Evolutionary conservation across 305 asterid species (phyloP), one percentile per base, ranked within the genome.

Genomic region (Stenogyne calaminthoides): DNA sequence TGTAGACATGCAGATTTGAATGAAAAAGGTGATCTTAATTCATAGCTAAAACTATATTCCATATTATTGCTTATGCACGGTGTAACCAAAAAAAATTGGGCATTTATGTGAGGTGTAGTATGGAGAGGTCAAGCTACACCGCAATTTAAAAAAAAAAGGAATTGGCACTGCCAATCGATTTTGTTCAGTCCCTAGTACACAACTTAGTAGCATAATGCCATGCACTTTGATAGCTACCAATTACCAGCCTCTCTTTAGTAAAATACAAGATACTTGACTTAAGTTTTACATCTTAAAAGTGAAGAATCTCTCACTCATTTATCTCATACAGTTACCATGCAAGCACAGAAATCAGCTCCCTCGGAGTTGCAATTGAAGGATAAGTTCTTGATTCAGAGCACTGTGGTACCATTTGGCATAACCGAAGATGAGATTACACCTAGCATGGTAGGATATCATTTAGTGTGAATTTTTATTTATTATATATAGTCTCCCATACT

Each of bases 311-410:
- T 83, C 72, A 71, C 77, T 55, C 47, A 36, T 68, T 47, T 47
- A 55, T 71, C 58, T 71, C 70, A 72, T 80, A 57, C 84, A 93
- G 98, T 93, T 74, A 89, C 89, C 61, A 93, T 91, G 96, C 97
- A 89, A 89, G 96, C 97, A 44, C 97, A 86, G 82, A 89, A 81
- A 78, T 69, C 88, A 0, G 81, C 80, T 80, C 88, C 93, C 37
- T 73, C 84, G 4, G 96, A 92, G 67, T 61, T 84, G 90, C 88
- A 76, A 19, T 91, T 95, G 87, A 93, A 91, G 82, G 98, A 93
- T 71, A 93, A 93, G 83, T 93, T 93, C 77, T 76, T 93, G 78
- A 79, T 93, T 78, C 98, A 93, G 86, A 79, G 91, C 82, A 86
- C 95, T 10, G 83, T 88, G 76, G 91, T 88, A 55, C 89, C 93